A percentile compares a stretch with the other conserved stretches of the same genome.
Evolutionary conservation across 2,329 filamentous ascomycete species (phyloP).

Genomic region (Zymoseptoria crescenta): DNA sequence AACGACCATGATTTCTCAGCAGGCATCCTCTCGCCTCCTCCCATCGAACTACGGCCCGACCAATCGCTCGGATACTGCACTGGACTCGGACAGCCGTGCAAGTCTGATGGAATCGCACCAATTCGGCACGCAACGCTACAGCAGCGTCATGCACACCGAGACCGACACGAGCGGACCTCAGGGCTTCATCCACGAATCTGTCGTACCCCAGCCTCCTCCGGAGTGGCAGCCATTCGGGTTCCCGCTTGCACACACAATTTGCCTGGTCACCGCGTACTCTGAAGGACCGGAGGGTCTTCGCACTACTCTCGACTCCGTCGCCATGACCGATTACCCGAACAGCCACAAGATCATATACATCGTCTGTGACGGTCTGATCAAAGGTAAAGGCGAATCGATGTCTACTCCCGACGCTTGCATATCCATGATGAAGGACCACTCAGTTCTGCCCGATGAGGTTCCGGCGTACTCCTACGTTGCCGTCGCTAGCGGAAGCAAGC

Average conservation of each 20-base stretch:
- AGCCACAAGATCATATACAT: slow-evolving; percentile 96
- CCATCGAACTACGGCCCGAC: slow-evolving; percentile 61
- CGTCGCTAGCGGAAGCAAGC: slow-evolving; percentile 88
- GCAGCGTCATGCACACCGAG: slow-evolving; percentile 48
- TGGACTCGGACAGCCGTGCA: slow-evolving; percentile 31
- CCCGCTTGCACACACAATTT: slow-evolving; percentile 86
- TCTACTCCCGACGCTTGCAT: slow-evolving; percentile 87
- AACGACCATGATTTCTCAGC: slow-evolving; percentile 93
- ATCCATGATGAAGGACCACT: slow-evolving; percentile 89
- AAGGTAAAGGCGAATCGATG: slow-evolving; percentile 78
- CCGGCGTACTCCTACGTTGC: slow-evolving; percentile 92
- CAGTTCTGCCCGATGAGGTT: slow-evolving; percentile 71
- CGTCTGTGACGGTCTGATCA: slow-evolving; percentile 95
- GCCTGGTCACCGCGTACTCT: slow-evolving; percentile 92
- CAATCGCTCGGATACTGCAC: slow-evolving; percentile 50
- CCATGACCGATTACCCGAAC: slow-evolving; percentile 97
- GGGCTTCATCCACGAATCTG: slow-evolving; percentile 92
- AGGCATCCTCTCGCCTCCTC: slow-evolving; percentile 63
- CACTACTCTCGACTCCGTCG: slow-evolving; percentile 90
- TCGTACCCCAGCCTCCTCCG: slow-evolving; percentile 89
- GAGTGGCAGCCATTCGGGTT: slow-evolving; percentile 98
- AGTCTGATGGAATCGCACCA: slow-evolving; percentile 37
- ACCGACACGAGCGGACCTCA: slow-evolving; percentile 69
- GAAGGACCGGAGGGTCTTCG: slow-evolving; percentile 89
- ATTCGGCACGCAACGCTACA: slow-evolving; percentile 41